phyloP scores from a whole-genome alignment of 805 yeast species.

The Suhomyces sp. region DNA sequence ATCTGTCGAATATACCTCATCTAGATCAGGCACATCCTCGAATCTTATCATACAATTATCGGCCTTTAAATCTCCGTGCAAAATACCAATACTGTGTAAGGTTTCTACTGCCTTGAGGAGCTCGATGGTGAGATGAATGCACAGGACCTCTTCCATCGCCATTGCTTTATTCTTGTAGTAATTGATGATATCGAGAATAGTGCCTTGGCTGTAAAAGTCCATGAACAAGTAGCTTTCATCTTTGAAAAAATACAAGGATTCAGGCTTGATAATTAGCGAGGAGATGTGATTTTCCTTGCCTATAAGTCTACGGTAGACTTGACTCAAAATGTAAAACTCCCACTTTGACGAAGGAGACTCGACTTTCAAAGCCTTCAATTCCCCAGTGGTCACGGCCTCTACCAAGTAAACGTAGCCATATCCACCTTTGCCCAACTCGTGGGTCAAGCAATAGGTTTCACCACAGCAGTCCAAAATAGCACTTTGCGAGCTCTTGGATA shows the following conservation, averaged over 20 bases:
- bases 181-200: constrained; percentile 67
- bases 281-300: constrained; percentile 19
- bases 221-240: constrained; percentile 71
- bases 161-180: constrained; percentile 26
- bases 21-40: constrained; percentile 15
- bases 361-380: constrained; percentile 64
- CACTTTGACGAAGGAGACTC: constrained; percentile 68
- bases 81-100: constrained; percentile 62
- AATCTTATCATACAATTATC: constrained; percentile 81
- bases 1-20: constrained; percentile 25
- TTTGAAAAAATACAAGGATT: constrained; percentile 50
- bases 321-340: constrained; percentile 75
- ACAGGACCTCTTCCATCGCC: constrained; percentile 56
- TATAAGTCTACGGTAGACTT: constrained; percentile 44
- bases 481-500: constrained; percentile 31
- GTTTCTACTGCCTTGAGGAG: constrained; percentile 55
- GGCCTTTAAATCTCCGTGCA: constrained; percentile 85
- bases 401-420: constrained; percentile 73
- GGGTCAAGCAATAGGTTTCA: constrained; percentile 45
- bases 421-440: constrained; percentile 76
- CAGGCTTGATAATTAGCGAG: constrained; percentile 42
- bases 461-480: constrained; percentile 46
- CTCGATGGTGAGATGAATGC: constrained; percentile 63
- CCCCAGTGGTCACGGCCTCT: constrained; percentile 51
- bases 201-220: constrained; percentile 68